Percentiles rank a stretch among this genome's conserved stretches.
These are phyloP conservation scores for Blastobotrys elegans DNA, from an alignment of 1,139 yeast species.

Conservation along the genomic window DNA sequence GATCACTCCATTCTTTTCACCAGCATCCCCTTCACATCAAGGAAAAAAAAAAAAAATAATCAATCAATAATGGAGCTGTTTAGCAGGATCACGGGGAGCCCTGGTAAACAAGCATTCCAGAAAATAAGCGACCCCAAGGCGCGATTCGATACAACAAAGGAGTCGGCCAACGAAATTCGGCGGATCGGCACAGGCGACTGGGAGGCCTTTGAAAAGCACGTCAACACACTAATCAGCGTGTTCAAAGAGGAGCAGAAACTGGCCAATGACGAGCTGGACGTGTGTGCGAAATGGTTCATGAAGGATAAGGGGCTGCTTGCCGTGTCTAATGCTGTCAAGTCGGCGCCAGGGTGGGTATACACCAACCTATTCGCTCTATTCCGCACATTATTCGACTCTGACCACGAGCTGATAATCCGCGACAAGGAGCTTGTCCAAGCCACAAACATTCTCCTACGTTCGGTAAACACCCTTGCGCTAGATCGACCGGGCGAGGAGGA, in stretches of 20 bases:
- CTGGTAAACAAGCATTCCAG: not conserved
- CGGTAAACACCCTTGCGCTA: slow-evolving; percentile 15
- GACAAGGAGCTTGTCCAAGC: slow-evolving; percentile 19
- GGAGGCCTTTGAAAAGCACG: not conserved
- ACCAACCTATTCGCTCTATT: slow-evolving; percentile 16
- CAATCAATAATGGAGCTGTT: slow-evolving; percentile 5
- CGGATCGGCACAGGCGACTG: not conserved
- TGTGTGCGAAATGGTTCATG: slow-evolving; percentile 20
- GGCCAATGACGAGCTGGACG: slow-evolving; percentile 10
- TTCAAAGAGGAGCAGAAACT: slow-evolving; percentile 16
- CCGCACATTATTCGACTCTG: slow-evolving; percentile 18
- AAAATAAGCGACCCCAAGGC: slow-evolving; percentile 13
- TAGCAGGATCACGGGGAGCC: slow-evolving; percentile 8
- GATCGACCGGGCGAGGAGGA: slow-evolving; percentile 18
- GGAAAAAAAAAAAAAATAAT: not conserved
- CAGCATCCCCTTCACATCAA: too few species aligned
- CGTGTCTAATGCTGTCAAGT: slow-evolving; percentile 17
- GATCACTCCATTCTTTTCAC: too few species aligned
- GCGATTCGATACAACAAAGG: slow-evolving; percentile 20
- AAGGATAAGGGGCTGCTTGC: slow-evolving; percentile 17
- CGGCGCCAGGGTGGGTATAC: slow-evolving; percentile 12
- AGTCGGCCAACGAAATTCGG: slow-evolving; percentile 14
- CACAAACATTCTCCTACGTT: slow-evolving; percentile 19
- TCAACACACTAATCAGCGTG: slow-evolving; percentile 7
- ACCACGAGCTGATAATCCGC: slow-evolving; percentile 14